Evolutionary conservation across 148 eudicot genomes (phyloP), one percentile per base, ranked within the genome.

Genomic region (Cornus florida): DNA sequence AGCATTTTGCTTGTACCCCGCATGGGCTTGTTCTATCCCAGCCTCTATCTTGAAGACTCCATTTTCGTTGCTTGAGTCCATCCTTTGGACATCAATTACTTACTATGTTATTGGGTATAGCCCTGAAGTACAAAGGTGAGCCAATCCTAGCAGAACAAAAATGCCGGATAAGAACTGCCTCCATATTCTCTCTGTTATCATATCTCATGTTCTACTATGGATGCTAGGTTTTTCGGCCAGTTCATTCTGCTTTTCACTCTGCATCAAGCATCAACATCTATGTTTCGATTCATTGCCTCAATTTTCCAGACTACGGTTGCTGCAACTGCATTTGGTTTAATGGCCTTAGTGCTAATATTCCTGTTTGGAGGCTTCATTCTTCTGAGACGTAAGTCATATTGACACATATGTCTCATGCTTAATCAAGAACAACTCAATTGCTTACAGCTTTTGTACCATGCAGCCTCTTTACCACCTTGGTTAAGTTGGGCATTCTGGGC

Each of bases 401-500:
- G 83, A 62, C 31, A 3, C 38, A 31, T 71, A 7, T 23, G 64
- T 7, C 17, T 66, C 31, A 31, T 66, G 23, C 39, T 23, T 69
- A 22, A 22, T 28, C 28, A 31, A 56, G 14, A 5, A 33, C 20
- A 72, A 20, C 20, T 62, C 6, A 22, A 28, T 69, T 62, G 65
- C 65, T 24, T 23, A 60, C 28, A 20, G 12, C 24, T 65, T 72
- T 22, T 38, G 23, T 73, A 67, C 65, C 78, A 53, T 80, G 72
- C 87, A 88, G 88, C 77, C 19, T 87, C 89, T 33, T 76, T 90
- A 71, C 89, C 89, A 31, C 72, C 71, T 73, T 95, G 98, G 98
- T 80, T 93, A 83, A 87, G 86, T 46, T 95, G 98, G 98, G 98
- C 88, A 19, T 93, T 86, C 75, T 91, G 93, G 95, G 32, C 81